Conservation (phyloP, 768 basidiomycete species). For the Lyophyllum shimeji region DNA sequence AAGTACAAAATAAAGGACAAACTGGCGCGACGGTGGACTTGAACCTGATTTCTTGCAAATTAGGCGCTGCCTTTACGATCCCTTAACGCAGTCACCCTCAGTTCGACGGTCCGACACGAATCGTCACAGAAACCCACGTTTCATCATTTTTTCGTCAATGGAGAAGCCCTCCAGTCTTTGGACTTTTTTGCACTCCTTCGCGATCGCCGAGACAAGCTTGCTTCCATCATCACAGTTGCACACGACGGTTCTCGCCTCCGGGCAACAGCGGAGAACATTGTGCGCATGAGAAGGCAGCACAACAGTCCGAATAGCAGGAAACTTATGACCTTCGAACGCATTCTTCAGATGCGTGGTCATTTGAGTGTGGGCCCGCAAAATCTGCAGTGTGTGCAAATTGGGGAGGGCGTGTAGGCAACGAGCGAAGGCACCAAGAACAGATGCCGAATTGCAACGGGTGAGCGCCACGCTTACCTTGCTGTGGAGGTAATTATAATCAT, state of each 20-base stretch:
- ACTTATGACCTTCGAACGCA: slow-evolving; percentile 23
- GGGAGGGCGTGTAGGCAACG: slow-evolving; percentile 26
- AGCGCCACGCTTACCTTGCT: slow-evolving; percentile 27
- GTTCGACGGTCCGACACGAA: not conserved
- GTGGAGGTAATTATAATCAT: not conserved
- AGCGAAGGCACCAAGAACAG: slow-evolving; percentile 26
- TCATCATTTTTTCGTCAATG: slow-evolving; percentile 19
- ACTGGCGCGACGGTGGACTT: slow-evolving; percentile 1
- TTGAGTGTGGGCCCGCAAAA: slow-evolving; percentile 27
- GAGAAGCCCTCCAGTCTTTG: slow-evolving; percentile 25
- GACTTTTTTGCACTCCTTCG: slow-evolving; percentile 27
- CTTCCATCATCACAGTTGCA: slow-evolving; percentile 23
- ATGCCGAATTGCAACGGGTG: slow-evolving; percentile 23
- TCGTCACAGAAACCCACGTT: slow-evolving; percentile 21
- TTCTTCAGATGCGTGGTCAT: slow-evolving; percentile 29
- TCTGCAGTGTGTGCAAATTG: slow-evolving; percentile 30
- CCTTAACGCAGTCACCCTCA: slow-evolving; percentile 8
- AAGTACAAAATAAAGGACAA: not conserved
- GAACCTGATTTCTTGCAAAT: slow-evolving; percentile 20
- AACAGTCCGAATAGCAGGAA: slow-evolving; percentile 24
- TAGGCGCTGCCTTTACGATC: slow-evolving; percentile 20
- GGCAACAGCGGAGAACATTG: slow-evolving; percentile 30
- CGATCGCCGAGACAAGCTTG: slow-evolving; percentile 28
- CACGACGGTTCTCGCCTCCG: slow-evolving; percentile 23
- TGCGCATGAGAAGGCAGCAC: slow-evolving; percentile 27